Conservation (phyloP, 139 green algal species). For the Tetradesmus obliquus region DNA sequence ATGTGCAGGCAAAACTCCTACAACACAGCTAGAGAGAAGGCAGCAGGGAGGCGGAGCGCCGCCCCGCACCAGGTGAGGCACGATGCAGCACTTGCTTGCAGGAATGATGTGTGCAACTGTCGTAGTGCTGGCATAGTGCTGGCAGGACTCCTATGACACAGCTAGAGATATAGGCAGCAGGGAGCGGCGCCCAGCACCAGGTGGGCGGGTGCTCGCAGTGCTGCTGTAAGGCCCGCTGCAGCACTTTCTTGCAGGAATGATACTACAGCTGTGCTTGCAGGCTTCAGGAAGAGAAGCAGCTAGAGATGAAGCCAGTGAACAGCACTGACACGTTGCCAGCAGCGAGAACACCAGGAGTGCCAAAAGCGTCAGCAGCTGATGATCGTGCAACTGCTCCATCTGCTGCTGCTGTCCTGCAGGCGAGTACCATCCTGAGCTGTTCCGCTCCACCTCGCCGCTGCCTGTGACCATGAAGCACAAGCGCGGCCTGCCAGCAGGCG, state of each 20-base stretch:
- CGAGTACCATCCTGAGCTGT: conserved; percentile 5
- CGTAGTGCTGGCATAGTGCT: no score
- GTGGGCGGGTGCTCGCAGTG: no score
- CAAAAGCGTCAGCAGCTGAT: not conserved
- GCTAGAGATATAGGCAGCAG: not conserved
- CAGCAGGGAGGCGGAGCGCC: conserved; percentile 26
- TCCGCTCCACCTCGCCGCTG: conserved; percentile 17
- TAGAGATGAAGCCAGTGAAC: no score
- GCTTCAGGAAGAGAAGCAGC: no score
- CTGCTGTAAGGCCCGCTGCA: no score
- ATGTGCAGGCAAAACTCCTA: no score
- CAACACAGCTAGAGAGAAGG: no score
- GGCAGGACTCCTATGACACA: no score
- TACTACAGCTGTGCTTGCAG: not conserved
- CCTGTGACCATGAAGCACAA: conserved; percentile 34
- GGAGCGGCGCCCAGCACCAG: not conserved
- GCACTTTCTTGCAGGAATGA: no score
- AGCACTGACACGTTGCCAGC: no score
- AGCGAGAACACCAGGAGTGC: not conserved
- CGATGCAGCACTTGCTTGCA: no score
- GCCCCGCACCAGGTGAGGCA: conserved; percentile 21
- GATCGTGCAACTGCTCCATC: not conserved
- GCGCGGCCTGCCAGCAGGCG: not conserved
- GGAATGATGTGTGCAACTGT: no score
- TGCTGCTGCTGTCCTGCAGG: conserved; percentile 1